These are phyloP conservation scores for Arachis hypogaea DNA, from an alignment of 306 rosid genomes.

Conservation along the genomic window DNA sequence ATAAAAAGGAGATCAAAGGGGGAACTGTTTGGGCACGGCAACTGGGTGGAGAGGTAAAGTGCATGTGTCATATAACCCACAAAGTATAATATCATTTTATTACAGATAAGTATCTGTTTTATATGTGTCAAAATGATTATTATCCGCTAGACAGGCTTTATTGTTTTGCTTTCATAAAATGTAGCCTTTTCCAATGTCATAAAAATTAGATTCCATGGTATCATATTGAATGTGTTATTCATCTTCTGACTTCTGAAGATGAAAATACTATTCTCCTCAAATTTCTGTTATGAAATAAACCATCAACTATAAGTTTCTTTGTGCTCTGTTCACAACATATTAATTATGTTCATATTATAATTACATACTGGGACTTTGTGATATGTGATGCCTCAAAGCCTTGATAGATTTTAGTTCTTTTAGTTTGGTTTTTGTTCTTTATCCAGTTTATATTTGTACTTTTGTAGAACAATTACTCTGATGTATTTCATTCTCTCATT, in stretches of 20 bases:
- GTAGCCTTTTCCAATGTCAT: slow-evolving; percentile 11
- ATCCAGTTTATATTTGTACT: not conserved
- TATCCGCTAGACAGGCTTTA: not conserved
- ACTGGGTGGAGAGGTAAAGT: slow-evolving; percentile 92
- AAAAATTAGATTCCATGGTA: slow-evolving; percentile 19
- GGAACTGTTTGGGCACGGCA: slow-evolving; percentile 92
- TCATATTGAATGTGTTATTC: slow-evolving; percentile 15
- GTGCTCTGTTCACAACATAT: slow-evolving; percentile 23
- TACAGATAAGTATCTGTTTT: slow-evolving; percentile 7
- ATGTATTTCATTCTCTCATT: slow-evolving; percentile 11
- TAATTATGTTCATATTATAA: slow-evolving; percentile 7
- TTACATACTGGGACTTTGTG: not conserved
- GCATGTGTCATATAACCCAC: not conserved
- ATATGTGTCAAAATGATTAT: slow-evolving; percentile 27
- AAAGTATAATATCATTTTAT: slow-evolving; percentile 12
- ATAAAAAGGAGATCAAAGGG: slow-evolving; percentile 71
- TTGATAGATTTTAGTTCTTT: not conserved
- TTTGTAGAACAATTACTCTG: not conserved
- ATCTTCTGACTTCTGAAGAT: slow-evolving; percentile 9
- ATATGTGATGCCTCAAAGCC: not conserved
- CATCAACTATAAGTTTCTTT: slow-evolving; percentile 29
- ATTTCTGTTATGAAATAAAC: slow-evolving; percentile 18
- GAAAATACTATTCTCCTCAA: not conserved
- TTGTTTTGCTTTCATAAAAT: slow-evolving; percentile 24
- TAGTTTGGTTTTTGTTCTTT: not conserved